Conservation (phyloP, 768 basidiomycete genomes). For the Daedaleopsis sinensis region DNA sequence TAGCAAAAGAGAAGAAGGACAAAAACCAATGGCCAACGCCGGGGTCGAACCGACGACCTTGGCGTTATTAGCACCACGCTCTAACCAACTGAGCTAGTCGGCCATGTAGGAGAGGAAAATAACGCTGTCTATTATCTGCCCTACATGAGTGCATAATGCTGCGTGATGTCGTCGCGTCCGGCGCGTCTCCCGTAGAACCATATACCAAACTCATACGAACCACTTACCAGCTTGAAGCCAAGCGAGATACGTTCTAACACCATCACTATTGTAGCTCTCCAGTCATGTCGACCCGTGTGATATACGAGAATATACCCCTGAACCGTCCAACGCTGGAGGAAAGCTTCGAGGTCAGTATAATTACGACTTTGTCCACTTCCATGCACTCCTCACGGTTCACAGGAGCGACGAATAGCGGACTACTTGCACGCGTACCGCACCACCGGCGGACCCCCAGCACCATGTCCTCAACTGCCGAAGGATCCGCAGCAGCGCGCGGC, state of each 20-base stretch:
- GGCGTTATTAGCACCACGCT: slow-evolving; percentile 80
- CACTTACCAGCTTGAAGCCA: not conserved
- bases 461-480: slow-evolving; percentile 51
- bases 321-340: slow-evolving; percentile 15
- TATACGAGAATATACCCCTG: slow-evolving; percentile 27
- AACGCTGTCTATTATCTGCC: no score
- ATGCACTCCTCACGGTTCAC: not conserved
- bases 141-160: no score
- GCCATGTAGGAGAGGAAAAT: no score
- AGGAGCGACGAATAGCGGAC: slow-evolving; percentile 61
- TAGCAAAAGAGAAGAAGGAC: no score
- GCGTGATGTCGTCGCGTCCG: not conserved
- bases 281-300: slow-evolving; percentile 3
- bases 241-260: no score
- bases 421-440: slow-evolving; percentile 52
- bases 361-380: not conserved
- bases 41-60: slow-evolving; percentile 27
- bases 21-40: slow-evolving; percentile 21
- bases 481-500: slow-evolving; percentile 45
- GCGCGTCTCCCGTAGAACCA: not conserved
- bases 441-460: slow-evolving; percentile 50
- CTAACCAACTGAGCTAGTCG: slow-evolving; percentile 95
- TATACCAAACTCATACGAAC: no score
- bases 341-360: slow-evolving; percentile 30
- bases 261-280: not conserved